Base-by-base conservation (phyloP, 164 flowering plant genomes). In the Dillenia suffruticosa region DNA sequence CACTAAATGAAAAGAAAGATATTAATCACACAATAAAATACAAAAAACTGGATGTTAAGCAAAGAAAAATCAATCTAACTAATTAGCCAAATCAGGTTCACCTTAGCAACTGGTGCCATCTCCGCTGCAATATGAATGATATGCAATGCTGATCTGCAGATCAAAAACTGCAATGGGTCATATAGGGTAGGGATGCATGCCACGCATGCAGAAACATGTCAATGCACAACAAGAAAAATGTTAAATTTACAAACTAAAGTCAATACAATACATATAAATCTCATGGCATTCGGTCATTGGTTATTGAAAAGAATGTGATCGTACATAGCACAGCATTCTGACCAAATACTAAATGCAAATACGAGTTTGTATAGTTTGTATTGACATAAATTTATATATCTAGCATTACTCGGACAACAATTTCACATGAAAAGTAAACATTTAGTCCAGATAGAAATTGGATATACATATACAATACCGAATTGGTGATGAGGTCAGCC, bases 91-190 rank as follows among this genome's bases (percentile, higher is more conserved):
- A 19, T 45, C 56, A 45, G 59, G n/a, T 63, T 73, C 71, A 90
- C 98, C 94, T 93, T 93, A 63, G 98, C 98, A 71, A 90, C 91
- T 48, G 98, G 98, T 56, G 98, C 98, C 97, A 93, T 93, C 78
- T 93, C 98, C 48, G 95, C 98, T 52, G 98, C 97, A 69, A 93
- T 83, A 73, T 93, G 97, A 78, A 93, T 69, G 64, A 93, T 73
- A 81, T 89, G 81, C 71, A 93, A 79, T 69, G 85, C 87, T 65
- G 84, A 59, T 75, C 98, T 93, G 75, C 68, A 76, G 50, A 72
- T 56, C 66, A 73, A 71, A 69, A 56, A 26, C 40, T 66, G 52
- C 57, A 53, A 56, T 72, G 24, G 67, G 44, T 54, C 26, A 64
- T 19, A 19, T 19, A 19, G 22, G 1, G 22, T 19, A 19, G 22